A percentile compares a stretch with the other conserved stretches of the same genome.
phyloP scores from a whole-genome alignment of 2,329 filamentous ascomycete species.

The Aspergillus sp. region DNA sequence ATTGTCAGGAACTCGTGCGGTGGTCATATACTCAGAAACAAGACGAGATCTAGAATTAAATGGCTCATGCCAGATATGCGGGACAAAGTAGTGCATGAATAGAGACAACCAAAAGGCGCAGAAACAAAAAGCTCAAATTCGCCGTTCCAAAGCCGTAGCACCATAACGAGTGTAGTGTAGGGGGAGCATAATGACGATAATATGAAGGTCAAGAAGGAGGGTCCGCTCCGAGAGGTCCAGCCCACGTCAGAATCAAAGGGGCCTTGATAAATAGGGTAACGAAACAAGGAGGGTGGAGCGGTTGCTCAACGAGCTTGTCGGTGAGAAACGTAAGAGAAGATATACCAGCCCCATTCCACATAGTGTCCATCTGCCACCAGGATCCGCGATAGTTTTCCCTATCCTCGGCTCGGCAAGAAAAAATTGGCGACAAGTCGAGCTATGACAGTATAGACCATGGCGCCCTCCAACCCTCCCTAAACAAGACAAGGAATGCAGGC shows the following conservation, averaged over 20 bases:
- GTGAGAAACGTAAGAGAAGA: constrained; percentile 15
- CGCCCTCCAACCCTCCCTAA: constrained; percentile 19
- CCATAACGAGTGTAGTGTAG: constrained; percentile 31
- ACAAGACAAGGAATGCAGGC: constrained; percentile 21
- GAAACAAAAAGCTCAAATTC: constrained; percentile 28
- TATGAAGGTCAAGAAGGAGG: constrained; percentile 22
- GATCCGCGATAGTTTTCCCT: constrained; percentile 14
- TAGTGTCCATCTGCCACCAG: constrained; percentile 20
- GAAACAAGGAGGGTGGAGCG: constrained; percentile 11
- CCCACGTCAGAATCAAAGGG: constrained; percentile 14
- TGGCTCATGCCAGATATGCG: constrained; percentile 24
- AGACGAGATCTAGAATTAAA: constrained; percentile 29
- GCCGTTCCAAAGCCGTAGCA: constrained; percentile 39
- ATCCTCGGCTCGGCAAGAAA: constrained; percentile 15
- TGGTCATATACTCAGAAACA: constrained; percentile 24
- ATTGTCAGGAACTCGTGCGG: constrained; percentile 12
- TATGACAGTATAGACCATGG: constrained; percentile 20
- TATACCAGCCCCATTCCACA: constrained; percentile 16
- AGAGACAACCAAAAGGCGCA: constrained; percentile 15
- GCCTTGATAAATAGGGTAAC: constrained; percentile 12
- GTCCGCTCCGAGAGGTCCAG: constrained; percentile 21
- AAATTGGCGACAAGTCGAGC: neutral
- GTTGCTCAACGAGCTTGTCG: constrained; percentile 5
- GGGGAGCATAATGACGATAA: constrained; percentile 22
- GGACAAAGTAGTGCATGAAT: constrained; percentile 17